Conservation (phyloP, 2,329 filamentous ascomycete species). For the Alternaria novae-zelandiae region DNA sequence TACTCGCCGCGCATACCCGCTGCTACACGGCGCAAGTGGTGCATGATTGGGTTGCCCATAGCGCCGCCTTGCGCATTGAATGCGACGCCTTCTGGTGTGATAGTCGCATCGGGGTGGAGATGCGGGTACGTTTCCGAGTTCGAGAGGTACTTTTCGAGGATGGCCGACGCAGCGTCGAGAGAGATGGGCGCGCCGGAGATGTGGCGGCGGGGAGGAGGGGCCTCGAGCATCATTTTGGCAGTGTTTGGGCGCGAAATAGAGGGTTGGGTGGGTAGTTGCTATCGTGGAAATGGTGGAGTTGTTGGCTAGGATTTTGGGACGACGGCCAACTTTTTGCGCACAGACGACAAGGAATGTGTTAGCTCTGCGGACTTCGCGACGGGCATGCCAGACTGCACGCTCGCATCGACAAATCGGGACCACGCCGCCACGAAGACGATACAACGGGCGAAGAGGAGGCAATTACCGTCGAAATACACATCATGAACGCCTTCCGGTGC, state of each 20-base stretch:
- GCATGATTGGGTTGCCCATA: conserved; percentile 56
- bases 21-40: conserved; percentile 61
- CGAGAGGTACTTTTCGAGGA: conserved; percentile 51
- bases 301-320: not conserved
- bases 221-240: conserved; percentile 38
- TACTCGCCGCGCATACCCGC: conserved; percentile 60
- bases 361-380: conserved; percentile 25
- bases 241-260: not conserved
- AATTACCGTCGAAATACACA: conserved; percentile 6
- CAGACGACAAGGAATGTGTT: conserved; percentile 26
- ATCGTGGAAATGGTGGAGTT: not conserved
- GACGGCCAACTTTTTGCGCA: conserved; percentile 39
- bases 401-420: not conserved
- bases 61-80: conserved; percentile 53
- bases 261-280: not conserved
- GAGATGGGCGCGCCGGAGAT: conserved; percentile 41
- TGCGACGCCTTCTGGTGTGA: conserved; percentile 51
- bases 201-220: conserved; percentile 48
- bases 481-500: conserved; percentile 45
- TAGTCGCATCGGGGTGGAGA: conserved; percentile 57
- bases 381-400: not conserved
- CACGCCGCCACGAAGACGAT: not conserved
- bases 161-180: conserved; percentile 39
- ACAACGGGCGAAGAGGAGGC: not conserved
- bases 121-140: conserved; percentile 50